Evolutionary conservation across 2,329 filamentous ascomycete genomes (phyloP).

Genomic region (Xylaria multiplex): DNA sequence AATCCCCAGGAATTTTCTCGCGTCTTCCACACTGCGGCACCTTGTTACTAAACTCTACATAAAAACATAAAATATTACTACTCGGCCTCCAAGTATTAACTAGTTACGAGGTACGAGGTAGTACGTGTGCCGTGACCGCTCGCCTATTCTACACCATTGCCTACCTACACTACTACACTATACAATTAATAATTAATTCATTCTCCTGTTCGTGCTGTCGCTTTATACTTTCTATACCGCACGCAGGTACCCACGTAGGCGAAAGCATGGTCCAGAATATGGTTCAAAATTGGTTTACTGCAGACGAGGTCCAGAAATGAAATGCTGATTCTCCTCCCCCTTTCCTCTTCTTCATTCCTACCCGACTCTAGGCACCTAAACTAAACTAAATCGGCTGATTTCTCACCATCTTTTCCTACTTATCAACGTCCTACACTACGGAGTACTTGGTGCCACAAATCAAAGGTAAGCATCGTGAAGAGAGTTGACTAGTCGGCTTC

Average conservation of each 20-base stretch:
- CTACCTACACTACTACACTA: too few species aligned
- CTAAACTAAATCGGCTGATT: neutral
- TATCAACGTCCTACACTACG: neutral
- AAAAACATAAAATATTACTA: conserved; percentile 5
- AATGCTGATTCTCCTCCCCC: neutral
- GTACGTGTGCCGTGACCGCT: neutral
- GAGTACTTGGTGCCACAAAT: neutral
- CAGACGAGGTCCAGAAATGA: neutral
- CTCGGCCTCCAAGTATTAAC: neutral
- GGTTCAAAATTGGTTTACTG: neutral
- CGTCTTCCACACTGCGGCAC: neutral
- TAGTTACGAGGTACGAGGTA: too few species aligned
- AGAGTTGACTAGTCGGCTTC: neutral
- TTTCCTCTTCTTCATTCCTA: neutral
- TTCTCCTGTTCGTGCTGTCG: neutral
- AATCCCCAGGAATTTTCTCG: too few species aligned
- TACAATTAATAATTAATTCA: neutral
- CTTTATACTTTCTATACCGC: neutral
- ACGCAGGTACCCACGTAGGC: neutral
- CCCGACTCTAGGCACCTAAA: too few species aligned
- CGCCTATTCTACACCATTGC: neutral
- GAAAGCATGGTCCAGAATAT: neutral
- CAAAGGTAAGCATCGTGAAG: neutral
- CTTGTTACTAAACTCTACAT: neutral
- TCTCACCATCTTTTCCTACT: neutral